A percentile compares a stretch with the other conserved stretches of the same genome.
Evolutionary conservation across 1,139 yeast genomes (phyloP).

Genomic region (Kodamaea alishanica): DNA sequence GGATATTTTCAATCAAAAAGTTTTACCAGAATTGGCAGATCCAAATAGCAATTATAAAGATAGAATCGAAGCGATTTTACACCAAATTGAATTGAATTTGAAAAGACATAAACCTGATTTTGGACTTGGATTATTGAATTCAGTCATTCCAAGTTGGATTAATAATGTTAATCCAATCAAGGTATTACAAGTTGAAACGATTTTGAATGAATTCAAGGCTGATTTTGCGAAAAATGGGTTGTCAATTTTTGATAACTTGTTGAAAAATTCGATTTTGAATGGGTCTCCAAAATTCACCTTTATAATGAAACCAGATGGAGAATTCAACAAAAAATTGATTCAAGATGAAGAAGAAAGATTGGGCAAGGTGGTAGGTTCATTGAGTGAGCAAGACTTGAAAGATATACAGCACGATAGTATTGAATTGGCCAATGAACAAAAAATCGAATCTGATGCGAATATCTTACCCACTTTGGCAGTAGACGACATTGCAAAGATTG

Average conservation of each 20-base stretch:
- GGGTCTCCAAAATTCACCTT: slow-evolving; percentile 54
- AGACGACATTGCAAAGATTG: slow-evolving; percentile 63
- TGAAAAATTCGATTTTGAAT: slow-evolving; percentile 49
- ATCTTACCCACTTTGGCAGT: slow-evolving; percentile 75
- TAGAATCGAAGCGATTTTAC: slow-evolving; percentile 78
- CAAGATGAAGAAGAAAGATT: slow-evolving; percentile 59
- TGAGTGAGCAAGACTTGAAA: slow-evolving; percentile 57
- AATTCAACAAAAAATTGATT: slow-evolving; percentile 46
- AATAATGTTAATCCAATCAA: slow-evolving; percentile 72
- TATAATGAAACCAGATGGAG: slow-evolving; percentile 67
- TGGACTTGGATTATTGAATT: slow-evolving; percentile 74
- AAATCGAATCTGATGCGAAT: slow-evolving; percentile 66
- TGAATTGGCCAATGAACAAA: slow-evolving; percentile 59
- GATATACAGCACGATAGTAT: slow-evolving; percentile 58
- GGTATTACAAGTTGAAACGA: slow-evolving; percentile 59
- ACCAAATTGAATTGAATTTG: slow-evolving; percentile 79
- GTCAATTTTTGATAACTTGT: slow-evolving; percentile 52
- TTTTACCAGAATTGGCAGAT: slow-evolving; percentile 39
- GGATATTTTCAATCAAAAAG: slow-evolving; percentile 33
- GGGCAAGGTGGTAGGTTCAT: slow-evolving; percentile 32
- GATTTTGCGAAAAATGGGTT: slow-evolving; percentile 57
- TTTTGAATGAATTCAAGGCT: slow-evolving; percentile 54
- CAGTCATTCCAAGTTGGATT: slow-evolving; percentile 80
- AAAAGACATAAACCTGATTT: slow-evolving; percentile 88
- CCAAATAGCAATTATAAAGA: slow-evolving; percentile 51